A percentile compares a stretch with the other conserved stretches of the same genome.
Evolutionary conservation across 257 asterid genomes (phyloP).

Genomic region (Craterostigma plantagineum): DNA sequence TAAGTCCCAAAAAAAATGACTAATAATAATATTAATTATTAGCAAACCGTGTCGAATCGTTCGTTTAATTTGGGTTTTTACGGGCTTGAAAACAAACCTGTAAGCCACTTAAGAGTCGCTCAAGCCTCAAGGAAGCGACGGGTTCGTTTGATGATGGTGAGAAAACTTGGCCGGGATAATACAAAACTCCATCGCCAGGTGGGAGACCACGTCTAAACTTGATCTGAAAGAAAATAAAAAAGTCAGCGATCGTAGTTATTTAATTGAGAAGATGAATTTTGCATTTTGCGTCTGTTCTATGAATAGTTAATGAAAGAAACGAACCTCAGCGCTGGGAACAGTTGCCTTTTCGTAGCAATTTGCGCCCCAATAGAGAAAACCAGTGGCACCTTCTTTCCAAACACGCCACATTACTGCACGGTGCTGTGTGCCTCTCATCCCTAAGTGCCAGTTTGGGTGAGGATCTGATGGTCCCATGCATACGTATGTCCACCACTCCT

Average conservation of each 20-base stretch:
- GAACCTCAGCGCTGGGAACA: constrained; percentile 92
- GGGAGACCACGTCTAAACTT: constrained; percentile 95
- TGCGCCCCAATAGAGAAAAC: constrained; percentile 98
- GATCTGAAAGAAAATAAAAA: constrained; percentile 33
- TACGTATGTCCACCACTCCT: constrained; percentile 99
- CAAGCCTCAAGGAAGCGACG: constrained; percentile 82
- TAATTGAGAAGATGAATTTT: too few species aligned
- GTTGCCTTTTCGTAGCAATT: constrained; percentile 93
- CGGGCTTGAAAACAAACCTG: too few species aligned
- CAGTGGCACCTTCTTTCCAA: constrained; percentile 98
- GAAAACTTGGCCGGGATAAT: constrained; percentile 94
- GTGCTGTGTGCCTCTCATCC: constrained; percentile 98
- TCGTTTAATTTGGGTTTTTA: too few species aligned
- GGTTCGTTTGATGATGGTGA: constrained; percentile 78
- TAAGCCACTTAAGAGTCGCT: constrained; percentile 87
- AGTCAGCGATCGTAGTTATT: too few species aligned
- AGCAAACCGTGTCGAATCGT: too few species aligned
- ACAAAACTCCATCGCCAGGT: constrained; percentile 95
- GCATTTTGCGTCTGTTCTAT: too few species aligned
- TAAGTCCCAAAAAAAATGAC: too few species aligned
- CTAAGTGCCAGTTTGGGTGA: constrained; percentile 98
- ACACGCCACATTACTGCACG: constrained; percentile 99
- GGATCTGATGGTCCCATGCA: constrained; percentile 99
- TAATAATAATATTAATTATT: too few species aligned
- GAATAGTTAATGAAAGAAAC: constrained; percentile 4